phyloP scores from a whole-genome alignment of 2,329 filamentous ascomycete species.

The Stachybotrys elegans region DNA sequence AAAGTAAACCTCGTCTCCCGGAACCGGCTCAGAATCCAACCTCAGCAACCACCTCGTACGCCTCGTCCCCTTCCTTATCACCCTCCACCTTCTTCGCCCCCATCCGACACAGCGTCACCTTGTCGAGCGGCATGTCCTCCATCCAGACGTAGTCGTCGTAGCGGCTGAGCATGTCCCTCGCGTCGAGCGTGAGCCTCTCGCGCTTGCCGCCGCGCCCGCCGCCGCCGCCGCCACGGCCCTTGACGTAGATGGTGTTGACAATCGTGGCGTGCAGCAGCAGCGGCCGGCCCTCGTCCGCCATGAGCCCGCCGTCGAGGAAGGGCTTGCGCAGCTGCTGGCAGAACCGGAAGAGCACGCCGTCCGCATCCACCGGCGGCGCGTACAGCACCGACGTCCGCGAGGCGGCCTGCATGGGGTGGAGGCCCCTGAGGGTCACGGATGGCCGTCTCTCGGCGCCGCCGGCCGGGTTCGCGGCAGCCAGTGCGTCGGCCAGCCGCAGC shows the following conservation, averaged over 20 bases:
- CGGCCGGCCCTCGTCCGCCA: slow-evolving; percentile 54
- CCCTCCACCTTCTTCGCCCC: slow-evolving; percentile 64
- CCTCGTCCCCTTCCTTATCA: slow-evolving; percentile 42
- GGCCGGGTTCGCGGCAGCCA: slow-evolving; percentile 21
- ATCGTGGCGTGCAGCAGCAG: slow-evolving; percentile 80
- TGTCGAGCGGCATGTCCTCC: slow-evolving; percentile 59
- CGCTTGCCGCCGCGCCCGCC: slow-evolving; percentile 22
- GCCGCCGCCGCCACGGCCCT: slow-evolving; percentile 23
- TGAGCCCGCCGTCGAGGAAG: slow-evolving; percentile 52
- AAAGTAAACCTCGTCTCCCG: neutral
- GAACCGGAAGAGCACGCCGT: slow-evolving; percentile 48
- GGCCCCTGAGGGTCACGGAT: slow-evolving; percentile 44
- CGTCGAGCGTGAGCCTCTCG: slow-evolving; percentile 47
- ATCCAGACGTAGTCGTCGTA: slow-evolving; percentile 70
- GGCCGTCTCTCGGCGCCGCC: slow-evolving; percentile 17
- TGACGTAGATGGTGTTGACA: slow-evolving; percentile 77
- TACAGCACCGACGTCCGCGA: slow-evolving; percentile 60
- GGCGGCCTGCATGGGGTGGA: slow-evolving; percentile 57
- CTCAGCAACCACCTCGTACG: slow-evolving; percentile 50
- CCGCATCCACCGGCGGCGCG: slow-evolving; percentile 51
- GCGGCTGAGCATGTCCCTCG: slow-evolving; percentile 46
- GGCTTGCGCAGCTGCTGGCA: slow-evolving; percentile 46
- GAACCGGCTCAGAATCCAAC: slow-evolving; percentile 28
- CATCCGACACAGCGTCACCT: slow-evolving; percentile 79
- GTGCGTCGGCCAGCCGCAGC: slow-evolving; percentile 33